Evolutionary conservation across 805 yeast genomes (phyloP).

Genomic region (Lachancea meyersii): DNA sequence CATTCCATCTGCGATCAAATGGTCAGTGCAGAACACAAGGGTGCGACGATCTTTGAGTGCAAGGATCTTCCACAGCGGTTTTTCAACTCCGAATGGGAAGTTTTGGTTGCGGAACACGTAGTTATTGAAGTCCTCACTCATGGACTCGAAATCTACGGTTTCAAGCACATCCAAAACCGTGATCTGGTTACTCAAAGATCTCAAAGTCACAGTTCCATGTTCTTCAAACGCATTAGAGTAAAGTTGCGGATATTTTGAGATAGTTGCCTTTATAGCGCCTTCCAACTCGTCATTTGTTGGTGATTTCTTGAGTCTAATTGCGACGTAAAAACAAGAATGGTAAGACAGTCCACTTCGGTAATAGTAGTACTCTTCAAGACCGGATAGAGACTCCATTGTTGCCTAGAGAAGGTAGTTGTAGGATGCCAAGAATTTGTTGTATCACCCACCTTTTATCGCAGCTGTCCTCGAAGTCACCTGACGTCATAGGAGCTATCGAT

Average conservation of each 20-base stretch:
- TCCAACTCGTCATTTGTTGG: constrained; percentile 13
- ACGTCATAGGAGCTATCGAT: too few species aligned
- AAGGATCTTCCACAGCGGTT: constrained; percentile 27
- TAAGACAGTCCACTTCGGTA: constrained; percentile 21
- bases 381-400: constrained; percentile 10
- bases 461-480: too few species aligned
- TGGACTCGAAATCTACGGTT: constrained; percentile 12
- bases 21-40: constrained; percentile 22
- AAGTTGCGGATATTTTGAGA: constrained; percentile 16
- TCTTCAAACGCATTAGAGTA: constrained; percentile 14
- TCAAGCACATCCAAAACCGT: constrained; percentile 20
- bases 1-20: constrained; percentile 27
- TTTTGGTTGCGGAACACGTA: constrained; percentile 17
- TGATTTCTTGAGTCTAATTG: constrained; percentile 17
- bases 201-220: background rate
- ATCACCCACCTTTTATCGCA: too few species aligned
- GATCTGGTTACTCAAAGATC: constrained; percentile 9
- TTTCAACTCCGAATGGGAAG: constrained; percentile 15
- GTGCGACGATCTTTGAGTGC: constrained; percentile 13
- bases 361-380: constrained; percentile 22
- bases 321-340: constrained; percentile 25
- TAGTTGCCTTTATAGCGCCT: constrained; percentile 12
- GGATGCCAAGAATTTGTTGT: too few species aligned
- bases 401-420: too few species aligned
- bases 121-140: constrained; percentile 14